Base-by-base conservation (phyloP, 1,284 basidiomycete genomes). In the Leccinum angustisporum region DNA sequence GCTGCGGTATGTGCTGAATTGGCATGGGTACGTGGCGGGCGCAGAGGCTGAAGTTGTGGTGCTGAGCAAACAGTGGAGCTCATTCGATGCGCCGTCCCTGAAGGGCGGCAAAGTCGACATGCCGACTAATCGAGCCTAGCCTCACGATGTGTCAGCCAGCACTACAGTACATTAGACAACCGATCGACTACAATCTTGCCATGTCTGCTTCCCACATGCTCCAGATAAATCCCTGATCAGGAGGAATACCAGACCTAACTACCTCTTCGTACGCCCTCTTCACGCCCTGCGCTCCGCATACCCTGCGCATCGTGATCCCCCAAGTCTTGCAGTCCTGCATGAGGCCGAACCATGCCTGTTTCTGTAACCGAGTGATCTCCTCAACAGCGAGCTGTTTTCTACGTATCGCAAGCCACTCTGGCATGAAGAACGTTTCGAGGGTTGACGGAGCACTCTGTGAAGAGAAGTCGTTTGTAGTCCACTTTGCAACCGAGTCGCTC, bases 381-480 rank as follows among this genome's bases (percentile, higher is more conserved):
- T 65, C 52, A 0, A 80, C 65, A 1, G 80, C 71, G 1, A 87
- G 71, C 65, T 85, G 78, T 48, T 75, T 73, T 64, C 76, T 78
- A 6, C 86, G 83, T 25, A 80, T 74, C 36, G 80, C 77, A 3
- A 88, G 76, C 87, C 86, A 88, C 69, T 87, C 85, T 2, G 80
- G 80, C 83, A 84, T 87, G 74, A 89, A 88, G 70, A 88, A 88
- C 11, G 72, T 71, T 64, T 87, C 84, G 8, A 81, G 63, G 5
- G 69, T 57, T 5, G 55, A 53, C n/a, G 61, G 52, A 38, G 60
- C 10, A 34, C 38, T 57, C 52, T 64, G 58, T 2, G 64, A 54
- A 52, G 65, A 67, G 59, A 77, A 77, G 1, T 75, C 72, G 56
- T 81, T 81, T 7, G 70, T 68, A 14, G 62, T 69, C 80, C 81